Conservation (phyloP, 2,329 filamentous ascomycete genomes). For the Aaosphaeria arxii region DNA sequence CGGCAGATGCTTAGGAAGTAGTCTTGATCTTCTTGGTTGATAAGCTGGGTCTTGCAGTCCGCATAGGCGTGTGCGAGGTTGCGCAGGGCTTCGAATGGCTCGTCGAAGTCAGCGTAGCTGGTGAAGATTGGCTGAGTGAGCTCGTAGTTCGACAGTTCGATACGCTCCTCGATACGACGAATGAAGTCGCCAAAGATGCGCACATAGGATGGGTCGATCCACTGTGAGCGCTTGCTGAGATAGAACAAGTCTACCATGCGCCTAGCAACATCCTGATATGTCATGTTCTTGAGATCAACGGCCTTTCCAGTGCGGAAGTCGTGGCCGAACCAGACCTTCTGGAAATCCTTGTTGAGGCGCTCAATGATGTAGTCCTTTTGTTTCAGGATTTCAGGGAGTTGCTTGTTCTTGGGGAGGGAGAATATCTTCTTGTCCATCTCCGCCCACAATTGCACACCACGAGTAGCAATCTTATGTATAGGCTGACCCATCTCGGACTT, state of each 20-base stretch:
- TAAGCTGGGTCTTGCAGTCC: conserved; percentile 5
- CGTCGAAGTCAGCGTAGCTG: conserved; percentile 8
- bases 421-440: conserved; percentile 98
- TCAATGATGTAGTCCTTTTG: conserved; percentile 88
- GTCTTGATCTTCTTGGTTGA: conserved; percentile 11
- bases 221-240: conserved; percentile 83
- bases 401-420: conserved; percentile 54
- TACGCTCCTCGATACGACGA: conserved; percentile 43
- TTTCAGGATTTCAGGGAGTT: conserved; percentile 82
- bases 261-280: conserved; percentile 81
- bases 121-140: conserved; percentile 9
- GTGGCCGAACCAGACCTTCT: conserved; percentile 93
- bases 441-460: conserved; percentile 88
- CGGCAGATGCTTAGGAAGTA: conserved; percentile 32
- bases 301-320: conserved; percentile 71
- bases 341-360: conserved; percentile 93
- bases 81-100: conserved; percentile 7
- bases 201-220: conserved; percentile 81
- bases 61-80: conserved; percentile 9
- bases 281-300: conserved; percentile 93
- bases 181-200: conserved; percentile 86
- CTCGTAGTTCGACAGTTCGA: conserved; percentile 7
- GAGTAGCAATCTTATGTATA: conserved; percentile 91
- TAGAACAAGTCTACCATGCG: conserved; percentile 89
- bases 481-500: conserved; percentile 96